Percentiles rank a stretch among this genome's conserved stretches.
Evolutionary conservation across 2,329 filamentous ascomycete genomes (phyloP).

Genomic region (Tolypocladium amazonense): DNA sequence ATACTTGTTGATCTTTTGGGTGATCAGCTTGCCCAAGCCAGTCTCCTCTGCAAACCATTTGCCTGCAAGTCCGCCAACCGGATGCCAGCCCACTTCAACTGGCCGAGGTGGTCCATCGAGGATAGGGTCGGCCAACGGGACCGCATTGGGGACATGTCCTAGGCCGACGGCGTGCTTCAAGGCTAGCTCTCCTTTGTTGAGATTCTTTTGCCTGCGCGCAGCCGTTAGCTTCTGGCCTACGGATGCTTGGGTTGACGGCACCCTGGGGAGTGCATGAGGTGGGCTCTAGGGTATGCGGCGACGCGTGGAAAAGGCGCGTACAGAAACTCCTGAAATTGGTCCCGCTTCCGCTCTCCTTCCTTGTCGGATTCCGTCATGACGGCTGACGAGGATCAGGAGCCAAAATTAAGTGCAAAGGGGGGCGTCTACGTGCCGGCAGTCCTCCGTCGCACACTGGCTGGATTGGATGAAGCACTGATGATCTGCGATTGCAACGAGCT

Average conservation of each 20-base stretch:
- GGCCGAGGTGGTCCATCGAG: constrained; percentile 19
- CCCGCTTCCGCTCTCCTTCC: constrained; percentile 15
- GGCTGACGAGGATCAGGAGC: not conserved
- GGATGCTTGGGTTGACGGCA: not conserved
- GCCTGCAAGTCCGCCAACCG: constrained; percentile 42
- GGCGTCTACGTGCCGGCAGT: not conserved
- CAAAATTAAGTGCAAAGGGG: not conserved
- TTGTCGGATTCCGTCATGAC: not conserved
- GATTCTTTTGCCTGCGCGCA: constrained; percentile 15
- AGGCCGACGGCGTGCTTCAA: constrained; percentile 24
- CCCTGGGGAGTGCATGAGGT: not conserved
- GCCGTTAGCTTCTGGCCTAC: constrained; percentile 1
- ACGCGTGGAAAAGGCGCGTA: constrained; percentile 9
- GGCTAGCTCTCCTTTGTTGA: constrained; percentile 23
- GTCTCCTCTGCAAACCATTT: constrained; percentile 50
- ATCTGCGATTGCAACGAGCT: not conserved
- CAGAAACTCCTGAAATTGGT: constrained; percentile 21
- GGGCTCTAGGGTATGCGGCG: constrained; percentile 6
- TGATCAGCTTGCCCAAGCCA: constrained; percentile 44
- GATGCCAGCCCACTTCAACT: constrained; percentile 48
- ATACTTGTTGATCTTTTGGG: constrained; percentile 40
- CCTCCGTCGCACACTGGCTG: not conserved
- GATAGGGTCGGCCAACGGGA: constrained; percentile 16
- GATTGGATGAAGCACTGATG: no score
- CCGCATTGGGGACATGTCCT: constrained; percentile 18